Base-by-base conservation (phyloP, 179 eudicot species). In the Beta corolliflora region DNA sequence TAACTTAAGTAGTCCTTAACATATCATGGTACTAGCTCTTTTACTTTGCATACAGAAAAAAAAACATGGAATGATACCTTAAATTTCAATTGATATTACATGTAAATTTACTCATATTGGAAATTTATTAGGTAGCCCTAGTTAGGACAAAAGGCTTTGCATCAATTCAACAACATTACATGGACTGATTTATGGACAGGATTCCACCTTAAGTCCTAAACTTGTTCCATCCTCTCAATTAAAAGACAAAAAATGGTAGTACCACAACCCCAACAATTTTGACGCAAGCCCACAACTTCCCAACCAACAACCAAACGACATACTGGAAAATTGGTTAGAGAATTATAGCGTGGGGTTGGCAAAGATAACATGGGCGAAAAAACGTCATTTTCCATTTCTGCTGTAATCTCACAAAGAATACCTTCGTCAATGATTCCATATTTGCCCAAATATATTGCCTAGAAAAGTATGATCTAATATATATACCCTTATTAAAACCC, bases 221-320 rank as follows among this genome's bases (percentile, higher is more conserved):
- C 10, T 44, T 41, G 8, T 68, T 7, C 21, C 50, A 8, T 41
- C 41, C 21, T 18, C 1, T 68, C 53, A 69, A 69, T 69, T 2
- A 45, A 41, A 69, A 14, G 73, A 69, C 23, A 45, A 25, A 64
- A 25, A 9, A 16, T 9, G 8, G 73, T 6, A 69, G 8, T 18
- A 44, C 53, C 73, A 69, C 53, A 69, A 21, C 11, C 53, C 72
- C 53, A 69, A 69, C 54, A 69, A 69, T 44, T 69, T 48, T n/a
- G 53, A 19, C 23, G 36, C 7, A 46, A 59, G 58, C 46, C 44
- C 68, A 23, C 55, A 80, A 71, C 12, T 81, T 36, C 58, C 75
- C 79, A 81, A 67, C 83, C 75, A 81, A 75, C 83, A 69, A 59
- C 80, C 79, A 70, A 52, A 75, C 58, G 52, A 54, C 73, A 69